A percentile compares a stretch with the other conserved stretches of the same genome.
phyloP scores from a whole-genome alignment of 169 alveolate genomes.

The Cryptosporidium viatorum region DNA sequence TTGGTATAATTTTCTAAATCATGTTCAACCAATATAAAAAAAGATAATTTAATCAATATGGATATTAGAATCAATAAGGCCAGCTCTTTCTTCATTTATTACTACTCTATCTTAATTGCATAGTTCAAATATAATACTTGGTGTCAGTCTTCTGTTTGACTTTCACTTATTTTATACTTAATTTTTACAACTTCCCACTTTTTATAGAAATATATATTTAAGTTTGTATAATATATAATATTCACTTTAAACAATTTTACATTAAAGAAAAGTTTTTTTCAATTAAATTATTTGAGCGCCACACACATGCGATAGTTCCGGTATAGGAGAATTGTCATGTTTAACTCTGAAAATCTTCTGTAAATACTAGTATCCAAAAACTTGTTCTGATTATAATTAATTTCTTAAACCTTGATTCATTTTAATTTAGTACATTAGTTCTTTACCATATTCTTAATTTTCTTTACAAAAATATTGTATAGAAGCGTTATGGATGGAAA shows the following conservation, averaged over 20 bases:
- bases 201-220: neutral
- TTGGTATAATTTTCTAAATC: conserved; percentile 4
- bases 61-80: neutral
- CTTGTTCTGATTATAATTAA: no score
- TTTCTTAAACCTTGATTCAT: neutral
- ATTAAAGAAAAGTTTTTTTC: no score
- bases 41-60: neutral
- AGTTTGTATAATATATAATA: neutral
- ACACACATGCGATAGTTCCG: neutral
- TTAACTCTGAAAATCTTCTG: neutral
- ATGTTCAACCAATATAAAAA: neutral
- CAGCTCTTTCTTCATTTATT: conserved; percentile 7
- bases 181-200: neutral
- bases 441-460: no score
- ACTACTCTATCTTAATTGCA: neutral
- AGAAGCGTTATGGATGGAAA: no score
- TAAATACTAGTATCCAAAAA: neutral
- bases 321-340: neutral
- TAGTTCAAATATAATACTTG: neutral
- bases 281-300: neutral
- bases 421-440: neutral
- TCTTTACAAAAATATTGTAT: no score
- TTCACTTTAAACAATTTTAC: neutral
- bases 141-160: neutral
- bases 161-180: neutral